These are phyloP conservation scores for Cercospora sp. DNA, from an alignment of 2,329 filamentous ascomycete genomes.

Conservation along the genomic window DNA sequence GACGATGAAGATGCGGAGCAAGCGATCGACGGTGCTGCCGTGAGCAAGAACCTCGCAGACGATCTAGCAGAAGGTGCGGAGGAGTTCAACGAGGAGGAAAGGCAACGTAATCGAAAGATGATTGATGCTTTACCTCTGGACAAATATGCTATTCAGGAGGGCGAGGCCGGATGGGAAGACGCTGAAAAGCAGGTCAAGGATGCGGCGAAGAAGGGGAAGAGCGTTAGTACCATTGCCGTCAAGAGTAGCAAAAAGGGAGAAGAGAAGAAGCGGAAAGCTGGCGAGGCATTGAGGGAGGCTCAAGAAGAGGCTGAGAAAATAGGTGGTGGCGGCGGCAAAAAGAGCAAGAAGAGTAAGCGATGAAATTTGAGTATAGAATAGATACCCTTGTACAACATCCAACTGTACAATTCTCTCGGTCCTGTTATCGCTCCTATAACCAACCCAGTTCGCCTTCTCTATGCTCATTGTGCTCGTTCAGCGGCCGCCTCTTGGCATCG, in stretches of 20 bases:
- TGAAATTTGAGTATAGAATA: not conserved
- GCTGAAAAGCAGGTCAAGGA: slow-evolving; percentile 71
- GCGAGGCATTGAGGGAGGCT: slow-evolving; percentile 40
- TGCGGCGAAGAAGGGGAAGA: slow-evolving; percentile 45
- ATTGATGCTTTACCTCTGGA: slow-evolving; percentile 90
- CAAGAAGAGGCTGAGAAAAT: slow-evolving; percentile 39
- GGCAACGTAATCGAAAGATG: slow-evolving; percentile 78
- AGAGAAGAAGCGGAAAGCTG: slow-evolving; percentile 40
- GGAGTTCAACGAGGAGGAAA: slow-evolving; percentile 65
- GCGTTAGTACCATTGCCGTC: slow-evolving; percentile 71
- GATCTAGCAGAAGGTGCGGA: slow-evolving; percentile 83
- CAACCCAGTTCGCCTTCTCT: too few relatives aligned
- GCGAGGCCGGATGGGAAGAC: slow-evolving; percentile 55
- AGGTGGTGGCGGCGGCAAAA: slow-evolving; percentile 33
- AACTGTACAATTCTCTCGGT: not conserved
- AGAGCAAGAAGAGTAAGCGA: slow-evolving; percentile 32
- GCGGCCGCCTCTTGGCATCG: not conserved
- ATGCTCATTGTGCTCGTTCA: not conserved
- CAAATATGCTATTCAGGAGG: slow-evolving; percentile 64
- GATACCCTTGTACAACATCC: not conserved
- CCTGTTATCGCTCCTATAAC: not conserved
- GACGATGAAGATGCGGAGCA: slow-evolving; percentile 40
- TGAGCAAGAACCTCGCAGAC: slow-evolving; percentile 64
- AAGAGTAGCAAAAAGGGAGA: slow-evolving; percentile 33
- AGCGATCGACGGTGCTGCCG: slow-evolving; percentile 51